Base-by-base conservation (phyloP, 2,329 filamentous ascomycete genomes). In the Rasamsonia emersonii region DNA sequence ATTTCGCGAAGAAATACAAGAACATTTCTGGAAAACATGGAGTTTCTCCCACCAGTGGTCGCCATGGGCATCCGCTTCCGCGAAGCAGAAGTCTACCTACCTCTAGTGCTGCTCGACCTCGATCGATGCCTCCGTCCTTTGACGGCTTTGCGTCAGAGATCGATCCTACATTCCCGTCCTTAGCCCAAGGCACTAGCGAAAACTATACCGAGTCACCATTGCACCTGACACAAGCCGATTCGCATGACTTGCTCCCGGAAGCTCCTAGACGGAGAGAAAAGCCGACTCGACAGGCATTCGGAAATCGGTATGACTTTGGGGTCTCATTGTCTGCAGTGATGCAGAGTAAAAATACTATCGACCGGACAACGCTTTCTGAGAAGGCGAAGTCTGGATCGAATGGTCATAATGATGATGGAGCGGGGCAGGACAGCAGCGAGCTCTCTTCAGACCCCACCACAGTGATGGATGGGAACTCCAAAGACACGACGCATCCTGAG, bases 231-330 rank as follows among this genome's bases (percentile, higher is more conserved):
- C 71, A 69, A 23, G 72, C 75, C 37, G 75, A 77, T 53, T 82
- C 84, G 10, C 54, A 69, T 27, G 78, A 73, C 44, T 57, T 83
- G 33, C 71, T 81, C 15, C 75, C 73, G 33, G 77, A 83, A 41
- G 54, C 62, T 25, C 62, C 64, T 11, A 53, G 60, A 24, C 64
- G 56, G 14, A 62, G 64, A 23, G 58, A 59, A 21, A 61, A 64
- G 44, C 71, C 46, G 59, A 67, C 49, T 55, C 77, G 73, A 42
- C 78, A 83, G 47, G 82, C 80, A 11, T 95, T 96, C 56, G 83
- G 86, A 28, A 88, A 88, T 58, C 82, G 91, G 33, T 98, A 98
- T 56, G 89, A 96, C 63, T 96, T 98, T 57, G 80, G 83, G 39
- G 85, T 85, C n/a, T 96, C 91, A 1, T 71, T 96, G 18, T 79